Base-by-base conservation (phyloP, 192 early-diverging fungal genomes). In the Entophlyctis helioformis region DNA sequence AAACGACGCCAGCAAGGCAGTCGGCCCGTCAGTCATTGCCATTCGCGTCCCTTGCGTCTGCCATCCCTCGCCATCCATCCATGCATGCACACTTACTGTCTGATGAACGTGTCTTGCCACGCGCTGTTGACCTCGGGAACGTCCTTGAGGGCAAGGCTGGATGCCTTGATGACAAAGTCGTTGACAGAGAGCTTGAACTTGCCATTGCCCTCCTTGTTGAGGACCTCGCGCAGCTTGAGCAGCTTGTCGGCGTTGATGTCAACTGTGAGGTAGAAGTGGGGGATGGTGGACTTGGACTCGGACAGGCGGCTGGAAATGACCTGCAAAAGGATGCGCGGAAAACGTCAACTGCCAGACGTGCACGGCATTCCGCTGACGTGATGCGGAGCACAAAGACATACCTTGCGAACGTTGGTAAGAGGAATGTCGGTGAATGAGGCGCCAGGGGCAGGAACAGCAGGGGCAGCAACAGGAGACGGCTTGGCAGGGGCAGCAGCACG, bases 141-240 rank as follows among this genome's bases (percentile, higher is more conserved):
- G 47, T 84, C 85, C 60, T 81, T 78, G 34, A 98, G 73, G 11
- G 92, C 84, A 38, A 87, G 73, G 46, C 80, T 82, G 16, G 87
- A 78, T 0, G 95, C 89, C 80, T 98, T 98, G 74, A 98, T 81
- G 24, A 98, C 77, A 62, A 98, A 96, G 66, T 98, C 95, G 60
- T 98, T 98, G 57, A 98, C 84, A 21, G 91, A 96, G 25, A 98
- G 69, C 75, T 98, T 98, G 83, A 83, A 94, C 49, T 85, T 80
- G 23, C 85, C 91, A 50, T 88, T 76, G 43, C 72, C 80, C 56
- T 78, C 54, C 43, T 64, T 74, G 79, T 98, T 98, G 37, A 98
- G 71, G 12, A 83, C 78, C 56, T 89, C 76, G 53, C 95, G 86
- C 47, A 96, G 76, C 46, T 66, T 69, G 23, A 74, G 40, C 25